phyloP scores from a whole-genome alignment of 2,329 filamentous ascomycete species.

The Endocalyx cinctus region DNA sequence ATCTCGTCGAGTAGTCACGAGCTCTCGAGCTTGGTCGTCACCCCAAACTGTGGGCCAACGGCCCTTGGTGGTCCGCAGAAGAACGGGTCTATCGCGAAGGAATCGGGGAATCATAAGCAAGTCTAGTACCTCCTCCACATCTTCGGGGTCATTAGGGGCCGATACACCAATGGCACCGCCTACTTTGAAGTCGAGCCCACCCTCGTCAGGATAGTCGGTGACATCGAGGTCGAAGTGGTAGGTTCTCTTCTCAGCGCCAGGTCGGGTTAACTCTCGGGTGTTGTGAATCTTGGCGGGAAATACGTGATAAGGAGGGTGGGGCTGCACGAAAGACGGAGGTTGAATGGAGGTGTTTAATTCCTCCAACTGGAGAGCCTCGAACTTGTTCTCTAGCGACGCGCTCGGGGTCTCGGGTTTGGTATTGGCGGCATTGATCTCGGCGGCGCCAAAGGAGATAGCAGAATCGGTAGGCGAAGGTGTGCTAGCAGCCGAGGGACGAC shows the following conservation, averaged over 20 bases:
- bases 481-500: constrained; percentile 29
- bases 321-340: constrained; percentile 86
- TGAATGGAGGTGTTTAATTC: constrained; percentile 57
- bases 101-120: constrained; percentile 75
- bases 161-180: constrained; percentile 92
- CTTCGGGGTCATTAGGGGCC: constrained; percentile 72
- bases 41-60: constrained; percentile 99
- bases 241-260: constrained; percentile 90
- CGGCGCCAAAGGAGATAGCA: constrained; percentile 39
- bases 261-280: constrained; percentile 79
- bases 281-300: constrained; percentile 84
- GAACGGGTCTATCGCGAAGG: constrained; percentile 77
- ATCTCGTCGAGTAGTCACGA: constrained; percentile 86
- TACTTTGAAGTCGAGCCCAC: constrained; percentile 86
- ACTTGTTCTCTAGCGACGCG: constrained; percentile 11
- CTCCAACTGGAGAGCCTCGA: constrained; percentile 31
- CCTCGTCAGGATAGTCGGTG: constrained; percentile 86
- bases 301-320: constrained; percentile 88
- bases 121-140: constrained; percentile 82
- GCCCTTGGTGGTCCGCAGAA: constrained; percentile 72
- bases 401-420: constrained; percentile 32
- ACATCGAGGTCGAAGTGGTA: constrained; percentile 98
- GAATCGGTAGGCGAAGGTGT: constrained; percentile 46
- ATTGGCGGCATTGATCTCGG: constrained; percentile 35
- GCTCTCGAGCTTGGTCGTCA: constrained; percentile 75